Percentiles rank a stretch among this genome's conserved stretches.
Evolutionary conservation across 768 basidiomycete species (phyloP).

Genomic region (Agrocybe praecox): DNA sequence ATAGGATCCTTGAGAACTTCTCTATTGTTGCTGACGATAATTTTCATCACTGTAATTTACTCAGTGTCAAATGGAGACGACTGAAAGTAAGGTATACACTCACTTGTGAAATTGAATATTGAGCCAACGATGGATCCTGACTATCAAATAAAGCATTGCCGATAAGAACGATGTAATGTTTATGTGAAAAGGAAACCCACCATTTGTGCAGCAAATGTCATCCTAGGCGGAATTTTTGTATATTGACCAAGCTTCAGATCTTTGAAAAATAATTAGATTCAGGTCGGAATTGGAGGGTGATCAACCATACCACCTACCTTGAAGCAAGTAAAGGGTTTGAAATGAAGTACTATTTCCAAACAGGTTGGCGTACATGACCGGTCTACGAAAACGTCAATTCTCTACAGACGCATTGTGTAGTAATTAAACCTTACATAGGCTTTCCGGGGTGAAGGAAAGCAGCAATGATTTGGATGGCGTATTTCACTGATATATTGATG

Average conservation of each 20-base stretch:
- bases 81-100: slow-evolving; percentile 3
- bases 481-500: slow-evolving; percentile 50
- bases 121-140: slow-evolving; percentile 52
- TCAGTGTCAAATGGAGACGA: background rate
- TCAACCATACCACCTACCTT: slow-evolving; percentile 30
- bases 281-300: slow-evolving; percentile 17
- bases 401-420: no score
- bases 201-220: slow-evolving; percentile 63
- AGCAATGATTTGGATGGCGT: slow-evolving; percentile 51
- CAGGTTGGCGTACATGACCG: slow-evolving; percentile 58
- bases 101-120: slow-evolving; percentile 53
- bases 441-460: slow-evolving; percentile 52
- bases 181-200: slow-evolving; percentile 17
- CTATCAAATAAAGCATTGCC: slow-evolving; percentile 4
- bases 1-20: slow-evolving; percentile 48
- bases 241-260: slow-evolving; percentile 76
- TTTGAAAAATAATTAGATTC: background rate
- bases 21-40: slow-evolving; percentile 47
- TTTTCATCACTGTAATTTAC: slow-evolving; percentile 44
- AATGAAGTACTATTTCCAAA: slow-evolving; percentile 54
- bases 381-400: slow-evolving; percentile 24
- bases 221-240: slow-evolving; percentile 64
- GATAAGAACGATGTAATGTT: no score
- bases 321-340: slow-evolving; percentile 55
- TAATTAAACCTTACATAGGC: slow-evolving; percentile 36